Evolutionary conservation across 495 filamentous ascomycete genomes (phyloP).

Genomic region (Trichocladium uniseriatum): DNA sequence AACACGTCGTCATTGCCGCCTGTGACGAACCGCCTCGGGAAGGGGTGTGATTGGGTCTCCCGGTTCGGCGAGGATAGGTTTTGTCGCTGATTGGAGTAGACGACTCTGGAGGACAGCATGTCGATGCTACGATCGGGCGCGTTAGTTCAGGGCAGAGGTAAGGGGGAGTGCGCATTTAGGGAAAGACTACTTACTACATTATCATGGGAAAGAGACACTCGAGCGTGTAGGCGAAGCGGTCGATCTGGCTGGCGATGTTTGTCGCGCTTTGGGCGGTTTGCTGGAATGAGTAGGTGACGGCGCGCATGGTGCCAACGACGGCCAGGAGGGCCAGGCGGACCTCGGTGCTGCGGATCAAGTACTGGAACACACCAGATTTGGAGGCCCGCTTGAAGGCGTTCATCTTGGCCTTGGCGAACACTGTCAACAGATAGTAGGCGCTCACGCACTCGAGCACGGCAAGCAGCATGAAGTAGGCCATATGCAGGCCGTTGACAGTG

Average conservation of each 20-base stretch:
- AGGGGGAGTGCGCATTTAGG: too few species aligned
- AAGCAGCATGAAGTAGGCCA: constrained; percentile 29
- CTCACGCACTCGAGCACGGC: constrained; percentile 27
- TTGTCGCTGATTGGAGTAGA: neutral
- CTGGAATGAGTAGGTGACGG: constrained; percentile 31
- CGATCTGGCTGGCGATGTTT: constrained; percentile 23
- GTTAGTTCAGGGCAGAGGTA: too few species aligned
- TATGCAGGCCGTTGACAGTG: constrained; percentile 26
- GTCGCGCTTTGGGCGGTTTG: constrained; percentile 23
- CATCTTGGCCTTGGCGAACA: constrained; percentile 15
- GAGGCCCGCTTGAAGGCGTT: neutral
- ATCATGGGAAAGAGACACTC: constrained; percentile 32
- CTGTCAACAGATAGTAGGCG: constrained; percentile 26
- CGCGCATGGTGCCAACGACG: constrained; percentile 26
- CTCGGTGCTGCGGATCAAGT: constrained; percentile 30
- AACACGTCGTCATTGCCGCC: too few species aligned
- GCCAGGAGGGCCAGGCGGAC: constrained; percentile 28
- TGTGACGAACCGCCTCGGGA: too few species aligned
- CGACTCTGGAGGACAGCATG: constrained; percentile 17
- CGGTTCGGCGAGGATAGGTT: too few species aligned
- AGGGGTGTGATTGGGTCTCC: too few species aligned
- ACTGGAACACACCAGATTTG: constrained; percentile 19
- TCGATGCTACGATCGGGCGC: constrained; percentile 14
- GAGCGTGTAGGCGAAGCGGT: constrained; percentile 30
- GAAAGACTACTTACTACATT: constrained; percentile 9